Evolutionary conservation across 2,329 filamentous ascomycete species (phyloP), one percentile per base, ranked within the genome.

Genomic region (Aureobasidium sp.): DNA sequence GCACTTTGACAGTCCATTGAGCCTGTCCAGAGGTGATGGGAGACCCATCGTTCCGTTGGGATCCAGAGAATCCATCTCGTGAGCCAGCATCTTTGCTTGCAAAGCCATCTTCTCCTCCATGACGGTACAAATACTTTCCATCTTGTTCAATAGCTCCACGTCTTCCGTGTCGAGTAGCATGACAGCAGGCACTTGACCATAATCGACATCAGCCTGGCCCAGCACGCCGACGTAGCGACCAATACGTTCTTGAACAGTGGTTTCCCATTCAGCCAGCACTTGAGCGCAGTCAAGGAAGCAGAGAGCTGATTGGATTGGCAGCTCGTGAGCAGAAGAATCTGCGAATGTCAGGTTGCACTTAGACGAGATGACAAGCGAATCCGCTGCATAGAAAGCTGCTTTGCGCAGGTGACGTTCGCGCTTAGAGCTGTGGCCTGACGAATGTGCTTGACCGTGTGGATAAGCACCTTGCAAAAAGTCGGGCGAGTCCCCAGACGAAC

Each of bases 151-250:
- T 1, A 97, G 80, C 73, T 93, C 93, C 66, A 89, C 83, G 67
- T 99, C 93, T 71, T 97, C 93, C 20, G 94, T 90, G 70, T 97
- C 92, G 1, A 97, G 80, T 4, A 97, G 82, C 85, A 97, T 91
- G 62, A 96, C 88, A 2, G 87, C 90, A 2, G 91, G 91, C 8
- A 96, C 89, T 67, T 92, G 87, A 0, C 81, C 80, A 57, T 90
- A 82, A 68, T 97, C 91, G 37, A 94, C 84, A 0, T 88, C 83
- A 65, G 96, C 89, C 63, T 88, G 87, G 14, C 93, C 93, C 1
- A 97, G 82, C 6, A 97, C 85, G 5, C 93, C 93, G 6, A 97
- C 75, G 69, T 94, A 96, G 5, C 86, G 86, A 0, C 93, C 93
- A n/a, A 97, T 89, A 9, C 94, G 88, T 70, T 97, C 92, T 73